Evolutionary conservation across 148 eudicot genomes (phyloP), one percentile per base, ranked within the genome.

Genomic region (Heliamphora exappendiculata): DNA sequence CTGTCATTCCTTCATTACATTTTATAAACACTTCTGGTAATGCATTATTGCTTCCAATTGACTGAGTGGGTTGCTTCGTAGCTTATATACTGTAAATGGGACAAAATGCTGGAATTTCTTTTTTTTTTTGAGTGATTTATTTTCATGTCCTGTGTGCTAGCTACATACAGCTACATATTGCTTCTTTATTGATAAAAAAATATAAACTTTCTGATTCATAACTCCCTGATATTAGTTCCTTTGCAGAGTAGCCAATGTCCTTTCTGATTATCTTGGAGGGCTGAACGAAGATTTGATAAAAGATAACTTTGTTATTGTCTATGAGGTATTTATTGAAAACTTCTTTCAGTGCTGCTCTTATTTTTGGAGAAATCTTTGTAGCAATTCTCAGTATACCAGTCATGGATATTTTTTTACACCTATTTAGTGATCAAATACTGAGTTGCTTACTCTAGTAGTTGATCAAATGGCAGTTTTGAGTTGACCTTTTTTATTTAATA

Each of bases 181-280:
- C 14, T 33, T 41, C 24, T 73, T 13, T 73, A 24, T 42, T 26
- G 41, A 26, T 55, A 26, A 42, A 74, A 24, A 39, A 13, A 5
- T 14, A 16, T 44, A 36, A 75, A 60, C 16, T 58, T 19, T 13
- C 69, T 19, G 31, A 50, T 5, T 9, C 64, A 77, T 86, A 57
- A 83, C 42, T 34, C 66, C 76, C 81, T 79, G 62, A 47, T 82
- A 65, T 85, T 85, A 95, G 99, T 92, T 95, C 81, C 96, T 95
- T 81, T 88, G 97, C 91, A 88, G 99, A 84, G 97, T 91, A 71
- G 96, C 94, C 74, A 97, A 95, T 80, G 91, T 95, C 13, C 91
- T 95, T 67, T 80, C 91, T 63, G 89, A 88, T 55, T 95, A 95
- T 86, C 93, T 95, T 60, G 99, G 95, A 78, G 96, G 93, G 66